Percentiles rank a stretch among this genome's conserved stretches.
These are phyloP conservation scores for Phaseolus lunatus DNA, from an alignment of 306 rosid species.

Conservation along the genomic window DNA sequence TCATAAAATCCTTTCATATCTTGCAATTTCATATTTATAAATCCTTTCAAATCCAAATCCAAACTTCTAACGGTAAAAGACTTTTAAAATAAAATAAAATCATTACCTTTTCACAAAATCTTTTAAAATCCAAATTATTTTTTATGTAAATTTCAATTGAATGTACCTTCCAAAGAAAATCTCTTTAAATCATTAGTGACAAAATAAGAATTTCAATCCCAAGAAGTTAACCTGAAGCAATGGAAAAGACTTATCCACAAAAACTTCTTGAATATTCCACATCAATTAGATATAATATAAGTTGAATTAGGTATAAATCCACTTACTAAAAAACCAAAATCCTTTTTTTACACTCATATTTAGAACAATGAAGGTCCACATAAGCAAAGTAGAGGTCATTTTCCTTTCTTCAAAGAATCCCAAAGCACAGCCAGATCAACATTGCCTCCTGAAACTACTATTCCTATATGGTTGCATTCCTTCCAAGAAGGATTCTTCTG, in stretches of 20 bases:
- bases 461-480: constrained; percentile 74
- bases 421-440: constrained; percentile 75
- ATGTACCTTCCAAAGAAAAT: neutral
- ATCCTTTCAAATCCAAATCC: too few species aligned
- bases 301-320: too few species aligned
- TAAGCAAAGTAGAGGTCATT: constrained; percentile 14
- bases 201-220: constrained; percentile 25
- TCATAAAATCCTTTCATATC: too few species aligned
- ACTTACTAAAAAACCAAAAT: too few species aligned
- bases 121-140: too few species aligned
- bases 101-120: too few species aligned
- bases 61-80: too few species aligned
- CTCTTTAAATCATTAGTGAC: neutral
- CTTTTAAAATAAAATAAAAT: too few species aligned
- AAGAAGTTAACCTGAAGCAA: constrained; percentile 27
- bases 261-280: too few species aligned
- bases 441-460: constrained; percentile 89
- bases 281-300: too few species aligned
- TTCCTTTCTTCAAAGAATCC: constrained; percentile 67
- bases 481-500: constrained; percentile 73
- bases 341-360: constrained; percentile 15
- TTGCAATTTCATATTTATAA: too few species aligned
- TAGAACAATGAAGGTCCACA: constrained; percentile 30
- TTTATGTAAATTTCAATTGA: too few species aligned
- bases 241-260: constrained; percentile 12